Evolutionary conservation across 2,329 filamentous ascomycete species (phyloP), one percentile per base, ranked within the genome.

Genomic region (Epichloe aotearoae): DNA sequence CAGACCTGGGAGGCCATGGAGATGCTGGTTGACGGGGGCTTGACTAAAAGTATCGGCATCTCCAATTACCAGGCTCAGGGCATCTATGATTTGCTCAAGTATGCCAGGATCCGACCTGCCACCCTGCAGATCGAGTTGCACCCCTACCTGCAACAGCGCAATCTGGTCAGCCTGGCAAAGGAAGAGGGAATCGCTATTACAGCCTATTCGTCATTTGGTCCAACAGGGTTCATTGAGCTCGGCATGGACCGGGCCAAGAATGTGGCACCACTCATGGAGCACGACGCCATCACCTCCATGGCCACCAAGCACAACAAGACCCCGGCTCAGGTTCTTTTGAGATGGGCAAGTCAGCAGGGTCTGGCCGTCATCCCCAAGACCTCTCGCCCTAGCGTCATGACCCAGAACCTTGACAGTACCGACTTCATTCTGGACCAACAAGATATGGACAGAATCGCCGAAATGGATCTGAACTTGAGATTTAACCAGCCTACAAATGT

Each of bases 61-160:
- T 84, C 79, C 72, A 94, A 94, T 76, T 91, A 89, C 79, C 84
- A 85, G 69, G 79, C 78, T 45, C 79, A 85, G 68, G 73, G 88
- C 56, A 69, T 94, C 62, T 84, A 90, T 67, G 87, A 93, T 68
- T 72, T 90, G 58, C 76, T 91, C 63, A 80, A 84, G 61, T 88
- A 89, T 69, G 86, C 86, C 55, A 80, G 77, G 60, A 79, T 88
- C 68, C 75, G 75, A 43, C 86, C 87, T 8, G 84, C 86, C 39
- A 83, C 84, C 40, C 82, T 93, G 54, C 88, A 94, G 75, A 83
- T 94, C 67, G 88, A 94, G 75, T 86, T 91, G 73, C 88, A 94
- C 76, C 88, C 88, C 26, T 93, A 90, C 76, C 79, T 91, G 53
- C 83, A 86, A 54, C 88, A 94, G 75, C 68, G 73, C 53, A 76